Evolutionary conservation across 179 eudicot species (phyloP).

Genomic region (Actinidia polygama): DNA sequence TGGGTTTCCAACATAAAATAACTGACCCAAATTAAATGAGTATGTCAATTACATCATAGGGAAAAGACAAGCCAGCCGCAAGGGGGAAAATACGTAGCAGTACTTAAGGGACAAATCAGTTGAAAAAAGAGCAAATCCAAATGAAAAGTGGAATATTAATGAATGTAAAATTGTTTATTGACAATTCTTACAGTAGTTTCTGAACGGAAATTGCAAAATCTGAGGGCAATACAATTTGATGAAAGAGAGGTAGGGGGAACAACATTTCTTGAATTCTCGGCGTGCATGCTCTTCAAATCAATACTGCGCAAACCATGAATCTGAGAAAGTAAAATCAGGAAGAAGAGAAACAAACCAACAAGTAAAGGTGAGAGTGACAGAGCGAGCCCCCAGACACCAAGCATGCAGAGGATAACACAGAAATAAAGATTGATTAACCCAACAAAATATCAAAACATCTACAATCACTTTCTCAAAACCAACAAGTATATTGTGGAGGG

Average conservation of each 20-base stretch:
- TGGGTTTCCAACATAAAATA: neutral
- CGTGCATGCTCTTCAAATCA: constrained; percentile 90
- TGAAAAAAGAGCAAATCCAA: neutral
- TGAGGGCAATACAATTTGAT: constrained; percentile 73
- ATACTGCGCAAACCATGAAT: constrained; percentile 92
- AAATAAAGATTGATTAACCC: neutral
- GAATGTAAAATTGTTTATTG: neutral
- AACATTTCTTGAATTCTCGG: constrained; percentile 68
- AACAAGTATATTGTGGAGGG: neutral
- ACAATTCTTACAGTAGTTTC: constrained; percentile 57
- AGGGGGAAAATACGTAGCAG: neutral
- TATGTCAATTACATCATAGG: neutral
- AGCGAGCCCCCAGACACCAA: constrained; percentile 26
- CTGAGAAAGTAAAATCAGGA: constrained; percentile 62
- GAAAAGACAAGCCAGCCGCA: neutral
- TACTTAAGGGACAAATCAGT: neutral
- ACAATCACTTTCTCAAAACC: neutral
- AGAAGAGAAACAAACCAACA: constrained; percentile 37
- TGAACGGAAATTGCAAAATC: constrained; percentile 52
- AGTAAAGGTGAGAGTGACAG: constrained; percentile 31
- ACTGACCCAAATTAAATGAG: neutral
- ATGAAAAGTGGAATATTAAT: neutral
- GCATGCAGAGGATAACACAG: constrained; percentile 5
- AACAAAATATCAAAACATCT: neutral
- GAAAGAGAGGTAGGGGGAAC: constrained; percentile 81